phyloP scores from a whole-genome alignment of 208 protist genomes.

The Tritrichomonas musculus region DNA sequence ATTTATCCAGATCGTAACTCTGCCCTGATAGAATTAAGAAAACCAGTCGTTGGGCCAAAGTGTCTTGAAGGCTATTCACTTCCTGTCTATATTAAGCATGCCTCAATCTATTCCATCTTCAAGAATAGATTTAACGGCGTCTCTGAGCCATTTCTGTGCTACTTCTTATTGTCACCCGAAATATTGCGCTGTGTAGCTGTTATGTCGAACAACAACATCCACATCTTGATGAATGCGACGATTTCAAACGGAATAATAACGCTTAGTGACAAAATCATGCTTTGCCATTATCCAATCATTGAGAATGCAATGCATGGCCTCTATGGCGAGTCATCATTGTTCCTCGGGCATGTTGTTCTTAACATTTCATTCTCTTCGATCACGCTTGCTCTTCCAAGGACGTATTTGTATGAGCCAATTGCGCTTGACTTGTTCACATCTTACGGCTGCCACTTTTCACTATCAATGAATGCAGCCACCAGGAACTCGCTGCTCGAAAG shows the following conservation, averaged over 20 bases:
- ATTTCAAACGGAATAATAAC: neutral
- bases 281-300: slow-evolving; percentile 3
- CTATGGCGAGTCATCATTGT: neutral
- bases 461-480: neutral
- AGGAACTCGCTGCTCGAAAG: neutral
- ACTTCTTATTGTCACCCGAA: neutral
- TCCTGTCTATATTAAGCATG: neutral
- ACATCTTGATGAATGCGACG: neutral
- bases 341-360: neutral
- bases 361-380: neutral
- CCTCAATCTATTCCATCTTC: neutral
- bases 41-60: neutral
- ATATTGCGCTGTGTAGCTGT: neutral
- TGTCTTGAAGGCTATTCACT: neutral
- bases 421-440: neutral
- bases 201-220: neutral
- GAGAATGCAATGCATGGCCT: neutral
- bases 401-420: neutral
- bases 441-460: neutral
- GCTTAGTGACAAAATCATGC: neutral
- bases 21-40: neutral
- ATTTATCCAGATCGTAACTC: neutral
- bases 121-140: neutral
- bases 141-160: neutral
- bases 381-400: neutral